Evolutionary conservation across 164 flowering plant species (phyloP), one percentile per base, ranked within the genome.

Genomic region (Tetrastigma voinierianum): DNA sequence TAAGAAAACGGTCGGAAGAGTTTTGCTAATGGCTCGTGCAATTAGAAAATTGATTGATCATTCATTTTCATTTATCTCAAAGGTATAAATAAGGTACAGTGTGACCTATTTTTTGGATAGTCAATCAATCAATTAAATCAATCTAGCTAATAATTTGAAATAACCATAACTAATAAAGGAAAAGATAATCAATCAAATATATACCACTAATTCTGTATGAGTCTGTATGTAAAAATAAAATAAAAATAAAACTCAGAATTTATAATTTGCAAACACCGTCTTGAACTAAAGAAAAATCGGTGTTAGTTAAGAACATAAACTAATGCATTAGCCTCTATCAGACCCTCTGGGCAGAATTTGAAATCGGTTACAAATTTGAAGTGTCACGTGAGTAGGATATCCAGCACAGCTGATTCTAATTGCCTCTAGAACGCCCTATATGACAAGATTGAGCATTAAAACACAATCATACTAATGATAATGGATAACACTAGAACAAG

Each of bases 401-500:
- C 97, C 96, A 47, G 94, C 89, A 83, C 90, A 86, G 77, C 91
- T 89, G 63, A 93, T 88, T 82, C 91, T 81, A 51, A 93, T 87
- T 64, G 94, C 98, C 75, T 93, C 98, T 40, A 93, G 76, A 71
- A 93, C 96, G 78, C 98, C 98, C 98, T 93, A 71, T 66, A 82
- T 16, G 67, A 67, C 15, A 69, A 77, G 16, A 72, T 61, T 49
- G 57, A 63, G 57, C 32, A 52, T 55, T 54, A 61, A 65, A 10
- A 21, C 43, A n/a, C 9, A 19, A 19, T 60, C 43, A 53, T 21
- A 52, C n/a, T 47, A 43, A 23, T 9, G 49, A 44, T 18, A 20
- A 52, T 23, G 45, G 10, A 46, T 44, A 44, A 19, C 9, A 47
- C 25, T 17, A 59, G 12, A 64, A 68, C 18, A 54, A 10, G 46